Base-by-base conservation (phyloP, 257 asterid genomes). In the Salvia miltiorrhiza region DNA sequence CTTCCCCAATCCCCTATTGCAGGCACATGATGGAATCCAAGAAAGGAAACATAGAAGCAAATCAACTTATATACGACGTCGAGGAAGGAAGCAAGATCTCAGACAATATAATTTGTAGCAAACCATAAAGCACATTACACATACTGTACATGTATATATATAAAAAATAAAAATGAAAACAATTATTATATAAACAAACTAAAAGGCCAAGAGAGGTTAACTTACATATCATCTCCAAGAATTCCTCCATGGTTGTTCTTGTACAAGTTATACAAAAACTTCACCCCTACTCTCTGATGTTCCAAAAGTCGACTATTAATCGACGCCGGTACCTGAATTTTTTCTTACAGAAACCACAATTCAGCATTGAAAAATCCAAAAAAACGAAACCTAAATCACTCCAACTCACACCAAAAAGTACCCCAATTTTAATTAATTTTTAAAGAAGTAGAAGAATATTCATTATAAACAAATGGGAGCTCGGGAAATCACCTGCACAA, bases 201-300 rank as follows among this genome's bases (percentile, higher is more conserved):
- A 44, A 52, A 10, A 63, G 30, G 32, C 24, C 10, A 33, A 54
- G 58, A 44, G 45, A 39, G 14, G 40, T 10, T 19, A 60, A 76
- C 97, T 79, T 76, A 93, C 97, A 93, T 93, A 79, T 93, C 97
- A 76, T 93, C 97, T 60, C 99, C 99, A 24, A 93, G 88, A 77
- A 93, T 74, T 45, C 99, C 99, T 78, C 97, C 99, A 70, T 93
- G 95, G 79, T 88, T 90, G 78, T 87, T 93, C 81, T 72, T 85
- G 77, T 88, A 93, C 88, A 93, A 79, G 62, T 78, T 82, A 65
- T 82, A 90, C 73, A 93, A 72, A 63, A 90, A 93, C 64, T 87
- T 85, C 79, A 88, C 97, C 44, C 99, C 97, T 77, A 28, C 86
- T 77, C 95, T 79, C 78, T 93, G 99, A 79, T 93, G 99, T 63